Conservation (phyloP, 75 land plant species). For the Ceratopteris richardii region DNA sequence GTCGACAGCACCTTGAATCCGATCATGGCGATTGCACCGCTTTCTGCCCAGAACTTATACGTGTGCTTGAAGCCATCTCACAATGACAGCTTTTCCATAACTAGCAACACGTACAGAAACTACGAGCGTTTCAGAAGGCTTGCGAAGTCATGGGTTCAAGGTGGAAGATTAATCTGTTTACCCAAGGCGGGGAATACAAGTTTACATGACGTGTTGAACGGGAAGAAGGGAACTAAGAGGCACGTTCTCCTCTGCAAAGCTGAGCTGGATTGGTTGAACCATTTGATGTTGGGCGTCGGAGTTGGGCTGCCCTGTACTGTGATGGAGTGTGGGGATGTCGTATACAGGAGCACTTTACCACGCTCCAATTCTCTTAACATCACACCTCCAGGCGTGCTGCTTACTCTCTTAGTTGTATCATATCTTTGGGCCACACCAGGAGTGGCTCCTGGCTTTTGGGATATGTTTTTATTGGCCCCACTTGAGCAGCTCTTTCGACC, state of each 20-base stretch:
- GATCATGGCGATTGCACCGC: too few relatives aligned
- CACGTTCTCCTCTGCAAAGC: background rate
- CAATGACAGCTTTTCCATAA: too few relatives aligned
- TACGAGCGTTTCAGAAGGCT: too few relatives aligned
- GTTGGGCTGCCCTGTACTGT: slow-evolving; percentile 98
- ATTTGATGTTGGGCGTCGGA: slow-evolving; percentile 74
- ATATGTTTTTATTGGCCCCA: slow-evolving; percentile 94
- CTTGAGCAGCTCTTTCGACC: slow-evolving; percentile 74
- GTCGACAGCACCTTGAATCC: too few relatives aligned
- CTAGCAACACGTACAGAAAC: too few relatives aligned
- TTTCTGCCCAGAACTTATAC: too few relatives aligned
- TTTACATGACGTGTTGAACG: too few relatives aligned
- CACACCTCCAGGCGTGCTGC: slow-evolving; percentile 64
- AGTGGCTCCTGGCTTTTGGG: slow-evolving; percentile 97
- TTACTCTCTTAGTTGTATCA: slow-evolving; percentile 55
- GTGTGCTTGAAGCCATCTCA: too few relatives aligned
- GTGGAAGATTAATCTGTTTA: too few relatives aligned
- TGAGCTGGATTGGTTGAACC: slow-evolving; percentile 8
- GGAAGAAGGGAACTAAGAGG: too few relatives aligned
- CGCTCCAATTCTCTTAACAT: slow-evolving; percentile 46
- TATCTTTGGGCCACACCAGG: slow-evolving; percentile 99
- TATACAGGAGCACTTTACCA: slow-evolving; percentile 92
- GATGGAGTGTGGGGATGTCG: slow-evolving; percentile 98
- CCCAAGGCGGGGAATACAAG: too few relatives aligned
- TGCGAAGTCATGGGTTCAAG: too few relatives aligned